Evolutionary conservation across 83 land plant species (phyloP), one percentile per base, ranked within the genome.

Genomic region (Isoetes engelmannii): DNA sequence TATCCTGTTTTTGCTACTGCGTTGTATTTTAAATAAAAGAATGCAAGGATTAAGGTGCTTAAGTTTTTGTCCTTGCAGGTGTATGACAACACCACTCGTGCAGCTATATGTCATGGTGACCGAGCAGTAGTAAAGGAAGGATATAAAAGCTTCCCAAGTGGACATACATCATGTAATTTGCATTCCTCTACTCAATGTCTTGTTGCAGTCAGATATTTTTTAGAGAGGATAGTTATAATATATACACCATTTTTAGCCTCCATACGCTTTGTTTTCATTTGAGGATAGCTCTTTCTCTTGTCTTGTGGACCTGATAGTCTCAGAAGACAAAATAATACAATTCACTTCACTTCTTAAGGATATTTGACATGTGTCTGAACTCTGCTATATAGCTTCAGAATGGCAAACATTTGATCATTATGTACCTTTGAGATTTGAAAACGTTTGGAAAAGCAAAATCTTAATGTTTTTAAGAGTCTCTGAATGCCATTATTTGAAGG

Each of bases 91-190:
- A 56, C 69, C 45, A 80, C 80, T 44, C 80, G 82, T 41, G 74
- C 84, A 70, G 97, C 86, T 19, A 69, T 83, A 6, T 92, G 97
- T 57, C 76, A 72, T 66, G 94, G 90, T 50, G 75, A 76, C 7
- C 67, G 72, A 58, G 48, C 62, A 50, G 74, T 73, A 28, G 83
- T 92, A 5, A 79, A 73, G 59, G 97, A 88, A 78, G 93, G 90
- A 44, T 85, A 92, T 60, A 88, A 89, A 70, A 92, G 97, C 58
- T 92, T 92, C 57, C 97, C 97, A 46, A 92, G 97, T 60, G 97
- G 97, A 19, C 97, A 92, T 74, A 79, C 97, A 63, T 83, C 97
- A 64, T 86, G 97, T 92, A 72, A 71, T 77, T 45, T 17, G 49
- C 12, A 9, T 65, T 47, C 12, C n/a, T 44, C 68, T 44, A 12